Base-by-base conservation (phyloP, 2,329 filamentous ascomycete genomes). In the Akanthomyces lecanii region DNA sequence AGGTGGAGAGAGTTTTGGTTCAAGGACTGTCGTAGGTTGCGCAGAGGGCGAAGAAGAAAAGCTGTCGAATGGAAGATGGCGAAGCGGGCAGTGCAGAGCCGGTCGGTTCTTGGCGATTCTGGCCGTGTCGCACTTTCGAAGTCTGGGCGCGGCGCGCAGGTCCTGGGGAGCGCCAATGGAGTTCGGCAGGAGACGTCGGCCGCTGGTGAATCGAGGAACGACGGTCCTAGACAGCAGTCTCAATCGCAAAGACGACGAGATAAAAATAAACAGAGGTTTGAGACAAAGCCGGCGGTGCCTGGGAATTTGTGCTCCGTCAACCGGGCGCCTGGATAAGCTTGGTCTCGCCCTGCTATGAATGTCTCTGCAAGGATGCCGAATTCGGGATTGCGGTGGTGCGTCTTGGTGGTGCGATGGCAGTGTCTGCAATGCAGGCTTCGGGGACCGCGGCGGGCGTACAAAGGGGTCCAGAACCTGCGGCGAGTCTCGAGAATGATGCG, bases 221-320 rank as follows among this genome's bases (percentile, higher is more conserved):
- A 11, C 16, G 23, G 48, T 16, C 10, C 45, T 23, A 38, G 58
- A 40, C 14, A 50, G 11, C 7, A 42, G 14, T 45, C 30, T 38
- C 12, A 21, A 28, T n/a, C 11, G 5, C 30, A 51, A 16, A 21
- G 33, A 51, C 10, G 33, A 30, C 14, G 23, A 42, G 56, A 51
- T 59, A 51, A 59, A 51, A 59, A 59, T 59, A 59, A 59, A 51
- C 11, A 16, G 33, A 23, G 3, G 14, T 59, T 36, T 59, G 56
- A 59, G 56, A 51, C 56, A 42, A 40, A 10, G 36, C 21, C 11
- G 40, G 16, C 44, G 30, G 55, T 47, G 55, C n/a, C 44, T 47
- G 42, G 36, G 25, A 14, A 18, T 33, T 45, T 11, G 25, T 28
- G 55, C 45, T 18, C 28, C 55, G 42, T 57, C 28, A 18, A 36